Base-by-base conservation (phyloP, 352 stramenopile genomes). In the Phytophthora litchii region DNA sequence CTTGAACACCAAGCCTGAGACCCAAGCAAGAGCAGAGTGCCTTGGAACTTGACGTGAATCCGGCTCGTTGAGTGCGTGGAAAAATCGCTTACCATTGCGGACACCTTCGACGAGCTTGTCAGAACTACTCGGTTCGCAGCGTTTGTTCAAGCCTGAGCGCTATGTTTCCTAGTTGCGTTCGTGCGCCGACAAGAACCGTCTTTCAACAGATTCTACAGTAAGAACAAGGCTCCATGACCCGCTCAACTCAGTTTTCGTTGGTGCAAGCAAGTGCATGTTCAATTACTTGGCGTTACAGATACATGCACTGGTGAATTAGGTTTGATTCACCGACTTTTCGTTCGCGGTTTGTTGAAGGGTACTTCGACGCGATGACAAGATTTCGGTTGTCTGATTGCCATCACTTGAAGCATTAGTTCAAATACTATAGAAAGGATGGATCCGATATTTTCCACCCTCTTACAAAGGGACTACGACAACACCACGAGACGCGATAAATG, bases 41-140 rank as follows among this genome's bases (percentile, higher is more conserved):
- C 12, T 25, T 58, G 60, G 31, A 54, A 70, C 61, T 64, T 40
- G 45, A 48, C 58, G 51, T 49, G 58, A 67, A 62, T 52, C 58
- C 51, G 61, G 61, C 54, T 65, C 8, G 44, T 34, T 48, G 27
- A 43, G 54, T 65, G 35, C 31, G 42, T 70, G 61, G 61, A 70
- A 70, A 60, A 3, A 47, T 60, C 52, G n/a, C 6, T 32, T 37
- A 11, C 23, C 12, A 62, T 62, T 55, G 54, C 23, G 34, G 54
- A 62, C 16, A 62, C 54, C 43, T 41, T 54, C 45, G 46, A 64
- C 20, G 20, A 31, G 27, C 34, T 38, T 43, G 13, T 38, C 29
- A 42, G 10, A 32, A 54, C 13, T 25, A 55, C 44, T 42, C 46
- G 36, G 29, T 47, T 17, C n/a, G n/a, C 8, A 12, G 9, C 7